These are phyloP conservation scores for Hypoxylon sp. DNA, from an alignment of 2,329 filamentous ascomycete species.

Conservation along the genomic window DNA sequence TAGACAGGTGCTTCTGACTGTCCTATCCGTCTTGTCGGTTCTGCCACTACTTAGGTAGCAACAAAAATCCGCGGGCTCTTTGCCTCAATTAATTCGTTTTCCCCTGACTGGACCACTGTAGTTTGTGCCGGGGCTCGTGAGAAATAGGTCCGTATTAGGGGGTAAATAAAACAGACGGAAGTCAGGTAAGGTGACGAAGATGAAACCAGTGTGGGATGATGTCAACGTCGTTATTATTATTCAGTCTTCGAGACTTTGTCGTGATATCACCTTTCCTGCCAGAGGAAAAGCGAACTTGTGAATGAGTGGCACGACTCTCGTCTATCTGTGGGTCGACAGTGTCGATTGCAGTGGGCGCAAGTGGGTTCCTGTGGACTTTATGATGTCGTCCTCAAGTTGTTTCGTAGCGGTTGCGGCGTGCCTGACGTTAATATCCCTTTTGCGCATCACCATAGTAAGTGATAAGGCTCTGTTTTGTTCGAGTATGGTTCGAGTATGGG, in stretches of 20 bases:
- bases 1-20: constrained; percentile 27
- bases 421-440: constrained; percentile 39
- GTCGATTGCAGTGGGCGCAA: constrained; percentile 35
- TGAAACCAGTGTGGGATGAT: constrained; percentile 16
- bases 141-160: background rate
- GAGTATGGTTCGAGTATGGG: constrained; percentile 28
- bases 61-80: constrained; percentile 19
- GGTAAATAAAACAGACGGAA: background rate
- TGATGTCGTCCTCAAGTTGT: constrained; percentile 39
- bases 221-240: constrained; percentile 21
- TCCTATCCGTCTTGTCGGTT: constrained; percentile 37
- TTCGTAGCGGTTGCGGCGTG: constrained; percentile 38
- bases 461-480: constrained; percentile 37
- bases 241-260: constrained; percentile 7
- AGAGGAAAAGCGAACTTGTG: constrained; percentile 20
- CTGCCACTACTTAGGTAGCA: too few species aligned
- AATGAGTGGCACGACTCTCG: constrained; percentile 34
- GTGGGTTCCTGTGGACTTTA: constrained; percentile 38
- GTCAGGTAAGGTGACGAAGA: constrained; percentile 8
- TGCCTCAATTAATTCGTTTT: constrained; percentile 20
- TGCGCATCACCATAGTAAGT: constrained; percentile 27
- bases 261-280: constrained; percentile 43
- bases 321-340: constrained; percentile 39
- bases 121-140: background rate
- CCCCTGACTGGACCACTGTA: constrained; percentile 17